Conservation (phyloP, 2,329 filamentous ascomycete species). For the Neopestalotiopsis sp. region DNA sequence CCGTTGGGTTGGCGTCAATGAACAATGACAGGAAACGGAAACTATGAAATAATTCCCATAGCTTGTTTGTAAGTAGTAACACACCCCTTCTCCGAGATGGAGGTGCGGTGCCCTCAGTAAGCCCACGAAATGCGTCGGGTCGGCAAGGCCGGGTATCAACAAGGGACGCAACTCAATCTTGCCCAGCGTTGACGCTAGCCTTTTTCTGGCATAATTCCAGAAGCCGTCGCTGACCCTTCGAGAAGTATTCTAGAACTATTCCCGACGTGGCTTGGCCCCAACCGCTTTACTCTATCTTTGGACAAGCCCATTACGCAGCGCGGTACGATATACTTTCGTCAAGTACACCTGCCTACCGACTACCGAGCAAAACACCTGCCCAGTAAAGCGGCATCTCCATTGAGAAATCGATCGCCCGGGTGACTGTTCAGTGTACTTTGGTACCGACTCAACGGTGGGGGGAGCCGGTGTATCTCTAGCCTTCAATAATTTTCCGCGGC, state of each 20-base stretch:
- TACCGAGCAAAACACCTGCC: neutral
- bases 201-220: neutral
- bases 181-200: neutral
- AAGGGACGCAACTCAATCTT: conserved; percentile 7
- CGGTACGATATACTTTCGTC: neutral
- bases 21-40: neutral
- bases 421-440: neutral
- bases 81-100: neutral
- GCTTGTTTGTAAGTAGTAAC: neutral
- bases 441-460: neutral
- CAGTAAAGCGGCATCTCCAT: conserved; percentile 12
- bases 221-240: conserved; percentile 1
- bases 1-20: neutral
- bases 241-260: conserved; percentile 7
- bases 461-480: neutral
- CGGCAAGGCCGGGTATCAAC: conserved; percentile 8
- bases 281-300: too few relatives aligned
- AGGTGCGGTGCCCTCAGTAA: neutral
- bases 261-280: neutral
- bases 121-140: neutral
- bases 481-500: neutral
- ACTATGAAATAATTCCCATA: too few relatives aligned
- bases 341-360: neutral
- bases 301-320: neutral
- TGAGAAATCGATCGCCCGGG: conserved; percentile 1